Conservation (phyloP, 2,329 filamentous ascomycete genomes). For the Claviceps sp. region DNA sequence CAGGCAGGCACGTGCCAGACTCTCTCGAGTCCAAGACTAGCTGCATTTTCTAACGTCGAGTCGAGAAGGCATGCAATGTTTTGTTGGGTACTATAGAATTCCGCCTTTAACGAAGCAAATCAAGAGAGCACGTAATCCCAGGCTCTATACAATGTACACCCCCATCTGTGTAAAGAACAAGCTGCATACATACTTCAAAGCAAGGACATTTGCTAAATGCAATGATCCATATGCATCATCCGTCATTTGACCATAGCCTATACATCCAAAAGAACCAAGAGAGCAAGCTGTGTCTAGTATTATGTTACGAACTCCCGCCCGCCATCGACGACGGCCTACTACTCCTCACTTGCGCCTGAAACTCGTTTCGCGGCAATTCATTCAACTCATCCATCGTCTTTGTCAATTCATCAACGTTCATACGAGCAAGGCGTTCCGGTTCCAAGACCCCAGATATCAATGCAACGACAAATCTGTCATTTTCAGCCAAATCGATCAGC, state of each 20-base stretch:
- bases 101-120: too few species aligned
- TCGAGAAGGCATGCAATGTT: not conserved
- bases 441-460: constrained; percentile 15
- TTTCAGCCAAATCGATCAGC: constrained; percentile 13
- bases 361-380: constrained; percentile 13
- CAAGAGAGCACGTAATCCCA: not conserved
- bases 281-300: not conserved
- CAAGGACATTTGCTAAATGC: too few species aligned
- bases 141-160: not conserved
- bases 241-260: too few species aligned
- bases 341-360: constrained; percentile 6
- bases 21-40: not conserved
- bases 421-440: constrained; percentile 16
- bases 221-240: too few species aligned
- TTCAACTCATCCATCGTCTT: constrained; percentile 14
- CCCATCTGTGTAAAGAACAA: too few species aligned
- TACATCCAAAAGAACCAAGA: not conserved
- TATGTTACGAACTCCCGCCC: not conserved
- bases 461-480: constrained; percentile 19
- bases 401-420: constrained; percentile 14
- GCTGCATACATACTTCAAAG: too few species aligned
- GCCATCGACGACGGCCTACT: not conserved
- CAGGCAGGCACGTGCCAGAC: not conserved
- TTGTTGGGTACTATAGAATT: not conserved
- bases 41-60: not conserved